phyloP scores from a whole-genome alignment of 225 moss, liverwort and hornwort species.

The Pseudoscleropodium purum region DNA sequence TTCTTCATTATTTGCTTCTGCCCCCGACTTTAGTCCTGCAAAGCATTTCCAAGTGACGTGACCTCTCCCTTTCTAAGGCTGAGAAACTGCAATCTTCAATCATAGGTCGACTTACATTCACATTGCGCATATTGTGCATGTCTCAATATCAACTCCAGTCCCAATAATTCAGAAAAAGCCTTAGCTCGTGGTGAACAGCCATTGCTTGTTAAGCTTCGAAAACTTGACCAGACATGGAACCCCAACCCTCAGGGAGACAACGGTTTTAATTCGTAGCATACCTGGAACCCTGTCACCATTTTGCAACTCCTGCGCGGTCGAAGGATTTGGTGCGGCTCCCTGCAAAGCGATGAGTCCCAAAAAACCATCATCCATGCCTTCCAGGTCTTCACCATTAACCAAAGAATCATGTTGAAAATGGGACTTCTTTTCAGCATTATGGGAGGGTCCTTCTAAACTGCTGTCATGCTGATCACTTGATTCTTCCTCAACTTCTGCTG shows the following conservation, averaged over 20 bases:
- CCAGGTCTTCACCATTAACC: constrained; percentile 26
- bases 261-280: background rate
- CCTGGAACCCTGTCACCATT: constrained; percentile 27
- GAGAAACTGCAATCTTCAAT: background rate
- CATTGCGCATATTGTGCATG: background rate
- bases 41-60: background rate
- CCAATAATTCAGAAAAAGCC: background rate
- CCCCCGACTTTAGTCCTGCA: constrained; percentile 16
- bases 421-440: constrained; percentile 11
- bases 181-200: background rate
- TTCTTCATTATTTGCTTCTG: constrained; percentile 10
- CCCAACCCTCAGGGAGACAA: background rate
- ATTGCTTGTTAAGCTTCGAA: background rate
- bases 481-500: constrained; percentile 19
- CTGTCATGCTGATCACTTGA: constrained; percentile 46
- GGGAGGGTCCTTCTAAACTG: constrained; percentile 28
- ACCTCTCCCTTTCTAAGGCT: background rate
- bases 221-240: background rate
- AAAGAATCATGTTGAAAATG: background rate
- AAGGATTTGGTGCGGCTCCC: constrained; percentile 16
- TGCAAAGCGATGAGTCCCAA: constrained; percentile 42
- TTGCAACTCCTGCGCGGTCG: constrained; percentile 6
- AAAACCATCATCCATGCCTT: constrained; percentile 43
- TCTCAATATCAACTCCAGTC: background rate
- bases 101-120: background rate